phyloP scores from a whole-genome alignment of 495 filamentous ascomycete species.

The Sabuloglossum arenarium region DNA sequence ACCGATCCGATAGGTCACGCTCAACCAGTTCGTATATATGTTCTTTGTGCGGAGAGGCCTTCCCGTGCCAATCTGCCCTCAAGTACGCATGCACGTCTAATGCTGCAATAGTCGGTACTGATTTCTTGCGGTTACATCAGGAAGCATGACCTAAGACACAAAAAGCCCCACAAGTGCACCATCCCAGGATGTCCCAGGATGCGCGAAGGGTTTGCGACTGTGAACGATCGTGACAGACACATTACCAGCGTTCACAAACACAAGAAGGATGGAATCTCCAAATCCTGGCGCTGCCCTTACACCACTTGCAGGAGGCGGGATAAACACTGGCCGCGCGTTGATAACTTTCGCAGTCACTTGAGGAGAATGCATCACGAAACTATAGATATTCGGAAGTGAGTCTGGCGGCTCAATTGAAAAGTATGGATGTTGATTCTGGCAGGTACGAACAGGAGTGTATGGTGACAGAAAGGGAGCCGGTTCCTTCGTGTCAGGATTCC shows the following conservation, averaged over 20 bases:
- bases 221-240: constrained; percentile 38
- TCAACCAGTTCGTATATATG: background rate
- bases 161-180: constrained; percentile 49
- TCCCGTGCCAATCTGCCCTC: constrained; percentile 11
- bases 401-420: background rate
- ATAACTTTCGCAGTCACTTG: constrained; percentile 84
- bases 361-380: constrained; percentile 52
- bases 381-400: constrained; percentile 13
- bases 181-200: constrained; percentile 32
- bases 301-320: constrained; percentile 39
- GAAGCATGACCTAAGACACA: constrained; percentile 65
- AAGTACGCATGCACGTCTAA: constrained; percentile 13
- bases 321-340: constrained; percentile 71
- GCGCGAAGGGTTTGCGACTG: constrained; percentile 53
- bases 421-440: background rate
- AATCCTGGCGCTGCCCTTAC: constrained; percentile 46
- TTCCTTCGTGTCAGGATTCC: background rate
- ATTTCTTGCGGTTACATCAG: constrained; percentile 20
- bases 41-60: background rate
- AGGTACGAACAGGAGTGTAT: background rate
- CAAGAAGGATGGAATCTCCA: constrained; percentile 22
- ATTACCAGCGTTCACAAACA: constrained; percentile 14
- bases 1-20: background rate
- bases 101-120: constrained; percentile 2
- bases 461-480: background rate